Evolutionary conservation across 176 grass and related monocot genomes (phyloP).

Genomic region (Oryza coarctata): DNA sequence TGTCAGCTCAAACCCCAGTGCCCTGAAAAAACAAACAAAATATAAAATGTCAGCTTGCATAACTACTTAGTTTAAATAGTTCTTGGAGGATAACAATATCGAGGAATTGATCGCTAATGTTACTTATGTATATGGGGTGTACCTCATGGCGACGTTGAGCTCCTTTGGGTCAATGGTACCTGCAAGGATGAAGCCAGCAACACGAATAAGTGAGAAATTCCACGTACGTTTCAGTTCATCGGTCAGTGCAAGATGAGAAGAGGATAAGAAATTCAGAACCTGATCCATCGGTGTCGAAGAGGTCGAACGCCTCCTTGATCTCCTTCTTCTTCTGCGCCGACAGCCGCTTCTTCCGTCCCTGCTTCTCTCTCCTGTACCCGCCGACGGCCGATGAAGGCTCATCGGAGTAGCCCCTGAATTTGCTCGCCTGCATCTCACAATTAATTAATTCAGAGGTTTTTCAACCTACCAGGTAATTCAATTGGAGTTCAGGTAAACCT

Average conservation of each 20-base stretch:
- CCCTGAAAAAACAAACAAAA: conserved; percentile 37
- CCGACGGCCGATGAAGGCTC: conserved; percentile 1
- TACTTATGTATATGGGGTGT: too few relatives aligned
- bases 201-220: neutral
- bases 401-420: conserved; percentile 1
- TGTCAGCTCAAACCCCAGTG: conserved; percentile 83
- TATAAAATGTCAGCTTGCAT: neutral
- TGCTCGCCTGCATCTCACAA: neutral
- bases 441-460: conserved; percentile 1
- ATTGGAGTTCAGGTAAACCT: too few relatives aligned
- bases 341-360: conserved; percentile 27
- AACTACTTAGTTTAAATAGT: too few relatives aligned
- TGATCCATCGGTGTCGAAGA: conserved; percentile 83
- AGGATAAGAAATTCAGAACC: conserved; percentile 25
- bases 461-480: neutral
- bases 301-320: conserved; percentile 80
- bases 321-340: conserved; percentile 61
- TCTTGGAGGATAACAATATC: too few relatives aligned
- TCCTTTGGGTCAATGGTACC: conserved; percentile 75
- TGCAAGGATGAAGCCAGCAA: conserved; percentile 6
- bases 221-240: neutral
- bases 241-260: neutral
- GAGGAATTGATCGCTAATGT: too few relatives aligned
- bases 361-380: conserved; percentile 31
- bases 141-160: conserved; percentile 83